Percentiles rank a stretch among this genome's conserved stretches.
Conservation (phyloP, 2,329 filamentous ascomycete genomes). For the Ophiocordyceps sinensis region DNA sequence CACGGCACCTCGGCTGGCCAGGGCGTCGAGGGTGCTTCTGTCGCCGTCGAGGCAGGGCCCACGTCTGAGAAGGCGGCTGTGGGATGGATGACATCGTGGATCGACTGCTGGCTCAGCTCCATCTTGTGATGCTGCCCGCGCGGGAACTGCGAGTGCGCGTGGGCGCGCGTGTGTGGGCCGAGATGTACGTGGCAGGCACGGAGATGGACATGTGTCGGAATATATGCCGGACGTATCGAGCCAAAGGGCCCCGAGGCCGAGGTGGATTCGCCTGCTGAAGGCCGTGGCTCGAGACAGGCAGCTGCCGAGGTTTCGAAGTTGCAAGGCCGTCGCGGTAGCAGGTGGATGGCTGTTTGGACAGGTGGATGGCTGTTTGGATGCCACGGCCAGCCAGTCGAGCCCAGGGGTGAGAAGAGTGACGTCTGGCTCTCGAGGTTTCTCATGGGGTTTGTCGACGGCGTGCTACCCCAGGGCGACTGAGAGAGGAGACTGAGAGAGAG, state of each 20-base stretch:
- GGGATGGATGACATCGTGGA: slow-evolving; percentile 42
- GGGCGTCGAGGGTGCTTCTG: not conserved
- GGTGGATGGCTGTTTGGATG: too few species aligned
- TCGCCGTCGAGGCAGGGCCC: not conserved
- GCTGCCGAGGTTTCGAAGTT: too few species aligned
- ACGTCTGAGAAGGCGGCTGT: slow-evolving; percentile 34
- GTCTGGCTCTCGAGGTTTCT: not conserved
- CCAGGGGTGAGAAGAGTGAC: too few species aligned
- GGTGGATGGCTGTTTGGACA: too few species aligned
- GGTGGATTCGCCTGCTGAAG: not conserved
- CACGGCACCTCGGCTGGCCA: slow-evolving; percentile 16
- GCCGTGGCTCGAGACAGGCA: not conserved
- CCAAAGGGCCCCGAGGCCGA: not conserved
- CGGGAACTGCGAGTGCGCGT: not conserved
- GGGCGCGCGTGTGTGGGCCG: too few species aligned
- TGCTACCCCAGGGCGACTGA: not conserved
- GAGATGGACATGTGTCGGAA: not conserved
- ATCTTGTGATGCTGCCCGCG: slow-evolving; percentile 17
- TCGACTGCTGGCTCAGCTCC: slow-evolving; percentile 37
- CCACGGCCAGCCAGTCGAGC: too few species aligned
- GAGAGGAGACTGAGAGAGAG: not conserved
- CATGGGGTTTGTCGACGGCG: not conserved
- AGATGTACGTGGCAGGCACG: not conserved
- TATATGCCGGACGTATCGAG: not conserved
- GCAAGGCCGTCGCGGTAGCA: too few species aligned